Conservation (phyloP, 2,329 filamentous ascomycete genomes). For the Neospermospora avenae region DNA sequence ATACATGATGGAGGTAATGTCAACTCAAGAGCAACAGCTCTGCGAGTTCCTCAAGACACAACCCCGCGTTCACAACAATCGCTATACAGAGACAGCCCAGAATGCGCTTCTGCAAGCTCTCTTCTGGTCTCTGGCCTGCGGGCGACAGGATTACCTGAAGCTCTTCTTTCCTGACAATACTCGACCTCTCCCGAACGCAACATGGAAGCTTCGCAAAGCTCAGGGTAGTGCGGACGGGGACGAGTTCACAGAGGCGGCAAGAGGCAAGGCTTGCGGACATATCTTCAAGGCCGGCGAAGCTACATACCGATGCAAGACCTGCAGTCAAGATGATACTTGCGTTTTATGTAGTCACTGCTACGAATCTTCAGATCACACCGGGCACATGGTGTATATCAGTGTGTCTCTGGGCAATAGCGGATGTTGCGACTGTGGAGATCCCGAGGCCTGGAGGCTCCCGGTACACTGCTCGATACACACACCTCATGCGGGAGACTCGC, state of each 20-base stretch:
- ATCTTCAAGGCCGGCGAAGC: slow-evolving; percentile 95
- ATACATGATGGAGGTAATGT: slow-evolving; percentile 50
- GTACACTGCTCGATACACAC: slow-evolving; percentile 94
- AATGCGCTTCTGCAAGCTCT: slow-evolving; percentile 72
- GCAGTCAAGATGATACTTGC: slow-evolving; percentile 91
- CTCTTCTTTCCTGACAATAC: slow-evolving; percentile 79
- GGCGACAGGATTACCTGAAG: slow-evolving; percentile 68
- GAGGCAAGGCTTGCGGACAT: slow-evolving; percentile 92
- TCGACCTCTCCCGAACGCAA: slow-evolving; percentile 49
- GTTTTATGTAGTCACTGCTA: slow-evolving; percentile 93
- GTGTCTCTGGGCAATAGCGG: slow-evolving; percentile 89
- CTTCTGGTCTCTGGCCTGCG: slow-evolving; percentile 81
- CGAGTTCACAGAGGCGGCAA: slow-evolving; percentile 88
- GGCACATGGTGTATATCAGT: slow-evolving; percentile 85
- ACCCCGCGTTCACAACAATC: slow-evolving; percentile 69
- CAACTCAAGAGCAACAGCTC: slow-evolving; percentile 75
- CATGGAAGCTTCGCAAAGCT: slow-evolving; percentile 77
- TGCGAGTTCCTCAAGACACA: slow-evolving; percentile 78
- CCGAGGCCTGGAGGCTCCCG: slow-evolving; percentile 87
- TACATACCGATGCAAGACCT: slow-evolving; percentile 91
- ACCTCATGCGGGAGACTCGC: slow-evolving; percentile 47
- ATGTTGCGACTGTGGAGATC: slow-evolving; percentile 95
- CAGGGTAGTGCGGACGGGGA: slow-evolving; percentile 92
- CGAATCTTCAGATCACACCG: slow-evolving; percentile 90
- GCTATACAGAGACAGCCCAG: slow-evolving; percentile 70